These are phyloP conservation scores for Eucalyptus globulus DNA, from an alignment of 345 rosid genomes.

Conservation along the genomic window DNA sequence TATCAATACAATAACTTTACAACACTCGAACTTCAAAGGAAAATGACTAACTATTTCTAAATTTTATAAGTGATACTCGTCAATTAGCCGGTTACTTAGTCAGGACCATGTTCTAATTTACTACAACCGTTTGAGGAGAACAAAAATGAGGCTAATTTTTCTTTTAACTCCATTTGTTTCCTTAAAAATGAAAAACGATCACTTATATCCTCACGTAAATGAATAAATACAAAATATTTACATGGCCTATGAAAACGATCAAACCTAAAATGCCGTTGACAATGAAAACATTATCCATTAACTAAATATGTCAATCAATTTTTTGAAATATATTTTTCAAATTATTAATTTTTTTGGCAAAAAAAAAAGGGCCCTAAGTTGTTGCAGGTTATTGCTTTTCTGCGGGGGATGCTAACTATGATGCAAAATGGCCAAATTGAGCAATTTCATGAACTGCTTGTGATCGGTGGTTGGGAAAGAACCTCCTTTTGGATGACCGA, in stretches of 20 bases:
- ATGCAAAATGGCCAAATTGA: neutral
- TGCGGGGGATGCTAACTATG: neutral
- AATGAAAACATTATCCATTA: neutral
- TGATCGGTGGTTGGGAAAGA: neutral
- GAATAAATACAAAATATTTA: neutral
- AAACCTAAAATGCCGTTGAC: neutral
- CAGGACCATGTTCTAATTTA: neutral
- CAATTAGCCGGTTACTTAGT: neutral
- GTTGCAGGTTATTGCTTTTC: neutral
- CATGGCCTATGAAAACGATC: neutral
- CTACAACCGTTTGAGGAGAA: neutral
- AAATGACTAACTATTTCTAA: neutral
- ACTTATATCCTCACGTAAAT: neutral
- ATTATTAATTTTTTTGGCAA: no score
- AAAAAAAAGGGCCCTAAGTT: no score
- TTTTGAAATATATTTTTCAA: no score
- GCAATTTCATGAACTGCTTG: neutral
- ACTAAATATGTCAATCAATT: no score
- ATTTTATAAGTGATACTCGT: neutral
- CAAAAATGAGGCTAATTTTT: neutral
- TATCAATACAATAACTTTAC: neutral
- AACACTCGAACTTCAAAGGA: neutral
- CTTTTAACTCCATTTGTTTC: neutral
- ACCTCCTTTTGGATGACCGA: neutral
- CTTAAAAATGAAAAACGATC: rapidly evolving